phyloP scores from a whole-genome alignment of 805 yeast species.

The Nakazawaea ishiwadae region DNA sequence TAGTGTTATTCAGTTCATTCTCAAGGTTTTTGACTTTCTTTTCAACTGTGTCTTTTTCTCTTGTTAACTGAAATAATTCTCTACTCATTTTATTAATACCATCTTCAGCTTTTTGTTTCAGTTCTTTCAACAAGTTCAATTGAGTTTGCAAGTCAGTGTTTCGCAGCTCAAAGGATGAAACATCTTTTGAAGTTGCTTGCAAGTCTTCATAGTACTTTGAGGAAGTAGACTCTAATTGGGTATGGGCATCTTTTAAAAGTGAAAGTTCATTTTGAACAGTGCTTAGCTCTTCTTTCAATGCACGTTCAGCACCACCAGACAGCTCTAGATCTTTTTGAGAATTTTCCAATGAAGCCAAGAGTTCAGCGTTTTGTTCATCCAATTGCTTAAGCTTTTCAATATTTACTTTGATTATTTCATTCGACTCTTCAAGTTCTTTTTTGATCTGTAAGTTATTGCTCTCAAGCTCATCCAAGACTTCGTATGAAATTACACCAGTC shows the following conservation, averaged over 20 bases:
- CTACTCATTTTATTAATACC: slow-evolving; percentile 90
- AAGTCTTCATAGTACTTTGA: slow-evolving; percentile 14
- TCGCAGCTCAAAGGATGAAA: slow-evolving; percentile 21
- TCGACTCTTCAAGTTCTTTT: slow-evolving; percentile 16
- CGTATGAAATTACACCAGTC: slow-evolving; percentile 57
- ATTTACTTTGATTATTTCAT: slow-evolving; percentile 16
- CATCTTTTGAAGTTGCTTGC: slow-evolving; percentile 14
- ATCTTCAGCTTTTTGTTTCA: slow-evolving; percentile 66
- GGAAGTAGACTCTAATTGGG: slow-evolving; percentile 9
- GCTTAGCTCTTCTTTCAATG: slow-evolving; percentile 27
- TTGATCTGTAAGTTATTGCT: slow-evolving; percentile 21
- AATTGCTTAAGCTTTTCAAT: slow-evolving; percentile 28
- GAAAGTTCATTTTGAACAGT: slow-evolving; percentile 25
- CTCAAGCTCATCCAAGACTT: slow-evolving; percentile 45
- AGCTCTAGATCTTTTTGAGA: slow-evolving; percentile 23
- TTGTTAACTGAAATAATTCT: slow-evolving; percentile 65
- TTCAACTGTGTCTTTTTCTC: slow-evolving; percentile 50
- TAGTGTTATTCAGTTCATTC: slow-evolving; percentile 30
- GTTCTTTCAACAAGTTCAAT: slow-evolving; percentile 29
- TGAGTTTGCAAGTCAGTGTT: slow-evolving; percentile 27
- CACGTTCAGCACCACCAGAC: slow-evolving; percentile 22
- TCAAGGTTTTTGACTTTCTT: slow-evolving; percentile 36
- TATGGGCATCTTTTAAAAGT: slow-evolving; percentile 25
- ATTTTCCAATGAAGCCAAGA: slow-evolving; percentile 22
- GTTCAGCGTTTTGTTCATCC: slow-evolving; percentile 23